These are phyloP conservation scores for Chrysanthemum makinoi DNA, from an alignment of 129 eudicot genomes.

Conservation along the genomic window DNA sequence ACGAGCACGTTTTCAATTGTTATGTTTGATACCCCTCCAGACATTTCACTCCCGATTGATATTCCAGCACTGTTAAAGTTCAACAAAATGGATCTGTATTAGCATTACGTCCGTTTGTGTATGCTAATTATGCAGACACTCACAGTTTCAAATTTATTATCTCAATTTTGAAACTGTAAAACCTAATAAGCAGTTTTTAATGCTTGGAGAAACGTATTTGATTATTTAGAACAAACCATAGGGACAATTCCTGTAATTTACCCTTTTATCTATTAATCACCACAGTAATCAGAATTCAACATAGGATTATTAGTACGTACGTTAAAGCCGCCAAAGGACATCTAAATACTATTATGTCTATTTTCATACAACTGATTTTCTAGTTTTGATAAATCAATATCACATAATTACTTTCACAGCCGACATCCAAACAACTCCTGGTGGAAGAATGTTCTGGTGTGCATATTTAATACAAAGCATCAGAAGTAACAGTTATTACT, in stretches of 20 bases:
- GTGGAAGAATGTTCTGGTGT: not conserved
- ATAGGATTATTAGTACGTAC: too few species aligned
- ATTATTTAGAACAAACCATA: too few species aligned
- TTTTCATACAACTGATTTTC: not conserved
- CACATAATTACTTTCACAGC: not conserved
- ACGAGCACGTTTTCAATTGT: conserved; percentile 64
- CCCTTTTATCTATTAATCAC: too few species aligned
- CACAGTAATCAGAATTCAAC: too few species aligned
- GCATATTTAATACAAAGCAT: conserved; percentile 5
- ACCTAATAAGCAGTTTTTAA: too few species aligned
- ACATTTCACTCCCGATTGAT: conserved; percentile 99
- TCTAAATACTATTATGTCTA: not conserved
- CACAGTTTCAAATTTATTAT: too few species aligned
- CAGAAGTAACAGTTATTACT: not conserved
- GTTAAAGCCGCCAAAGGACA: not conserved
- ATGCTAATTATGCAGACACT: not conserved
- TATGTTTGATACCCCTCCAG: conserved; percentile 90
- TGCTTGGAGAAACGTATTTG: too few species aligned
- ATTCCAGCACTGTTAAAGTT: conserved; percentile 74
- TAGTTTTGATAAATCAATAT: not conserved
- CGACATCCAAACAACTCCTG: not conserved
- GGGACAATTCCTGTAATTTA: too few species aligned
- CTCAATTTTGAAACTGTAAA: too few species aligned
- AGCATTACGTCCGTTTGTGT: not conserved
- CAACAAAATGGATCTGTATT: conserved; percentile 15